Percentiles rank a stretch among this genome's conserved stretches.
Conservation (phyloP, 2,329 filamentous ascomycete species). For the Botryotinia calthae region DNA sequence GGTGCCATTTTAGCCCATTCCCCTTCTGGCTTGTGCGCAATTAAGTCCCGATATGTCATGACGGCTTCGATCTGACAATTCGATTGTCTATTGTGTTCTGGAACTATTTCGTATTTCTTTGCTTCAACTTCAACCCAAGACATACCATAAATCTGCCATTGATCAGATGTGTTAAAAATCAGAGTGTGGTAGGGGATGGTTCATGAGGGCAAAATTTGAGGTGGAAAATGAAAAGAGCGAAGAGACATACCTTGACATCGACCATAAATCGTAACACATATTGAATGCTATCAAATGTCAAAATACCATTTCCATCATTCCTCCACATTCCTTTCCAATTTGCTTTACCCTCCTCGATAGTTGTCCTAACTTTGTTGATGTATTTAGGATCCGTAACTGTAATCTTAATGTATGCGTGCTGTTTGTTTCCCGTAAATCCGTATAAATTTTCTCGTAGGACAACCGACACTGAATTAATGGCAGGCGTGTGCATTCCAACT, state of each 20-base stretch:
- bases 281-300: constrained; percentile 94
- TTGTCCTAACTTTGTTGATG: constrained; percentile 71
- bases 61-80: constrained; percentile 96
- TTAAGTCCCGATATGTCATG: constrained; percentile 76
- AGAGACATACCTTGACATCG: constrained; percentile 69
- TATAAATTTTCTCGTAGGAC: constrained; percentile 88
- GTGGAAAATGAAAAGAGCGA: too few species aligned
- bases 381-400: constrained; percentile 86
- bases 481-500: constrained; percentile 68
- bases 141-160: constrained; percentile 77
- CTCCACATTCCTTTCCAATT: constrained; percentile 95
- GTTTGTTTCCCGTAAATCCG: constrained; percentile 88
- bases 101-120: constrained; percentile 68
- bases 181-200: background rate
- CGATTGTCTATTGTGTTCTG: constrained; percentile 68
- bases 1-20: constrained; percentile 99
- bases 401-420: constrained; percentile 90
- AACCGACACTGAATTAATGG: constrained; percentile 78
- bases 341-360: constrained; percentile 71
- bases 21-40: constrained; percentile 83
- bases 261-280: constrained; percentile 98
- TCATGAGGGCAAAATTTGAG: background rate
- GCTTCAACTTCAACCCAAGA: constrained; percentile 90
- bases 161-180: constrained; percentile 18
- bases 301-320: constrained; percentile 64